Percentiles rank a stretch among this genome's conserved stretches.
Conservation (phyloP, 208 protist genomes). For the Crithidia bombi region DNA sequence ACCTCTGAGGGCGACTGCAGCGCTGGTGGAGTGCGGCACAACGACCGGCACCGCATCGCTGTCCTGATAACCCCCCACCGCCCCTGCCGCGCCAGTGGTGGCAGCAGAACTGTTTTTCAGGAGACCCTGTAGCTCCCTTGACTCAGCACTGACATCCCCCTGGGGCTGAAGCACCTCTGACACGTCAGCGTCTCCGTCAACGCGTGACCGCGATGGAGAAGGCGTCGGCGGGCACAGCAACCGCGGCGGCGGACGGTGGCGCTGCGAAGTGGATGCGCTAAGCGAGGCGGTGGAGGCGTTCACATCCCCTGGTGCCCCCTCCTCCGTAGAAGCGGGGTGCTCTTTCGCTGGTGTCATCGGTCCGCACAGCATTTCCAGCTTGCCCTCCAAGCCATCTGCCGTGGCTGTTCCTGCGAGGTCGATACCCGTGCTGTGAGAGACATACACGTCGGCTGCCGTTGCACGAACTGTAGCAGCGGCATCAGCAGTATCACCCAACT, state of each 20-base stretch:
- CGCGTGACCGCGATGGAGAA: slow-evolving; percentile 10
- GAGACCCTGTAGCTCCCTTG: neutral
- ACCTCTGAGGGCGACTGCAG: neutral
- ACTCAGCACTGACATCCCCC: neutral
- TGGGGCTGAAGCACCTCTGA: neutral
- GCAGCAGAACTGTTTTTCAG: no score
- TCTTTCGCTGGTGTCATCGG: neutral
- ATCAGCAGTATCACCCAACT: neutral
- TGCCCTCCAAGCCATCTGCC: neutral
- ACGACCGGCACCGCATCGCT: neutral
- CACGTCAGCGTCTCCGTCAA: neutral
- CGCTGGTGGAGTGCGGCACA: neutral
- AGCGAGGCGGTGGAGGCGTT: neutral
- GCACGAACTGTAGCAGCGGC: neutral
- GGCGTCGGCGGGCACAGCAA: slow-evolving; percentile 36
- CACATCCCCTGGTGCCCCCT: neutral
- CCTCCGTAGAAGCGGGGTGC: neutral
- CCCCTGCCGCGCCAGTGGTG: no score
- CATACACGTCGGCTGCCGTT: neutral
- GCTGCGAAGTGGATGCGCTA: slow-evolving; percentile 10
- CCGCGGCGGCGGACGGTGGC: slow-evolving; percentile 26
- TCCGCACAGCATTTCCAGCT: neutral
- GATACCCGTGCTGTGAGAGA: neutral
- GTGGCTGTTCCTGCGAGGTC: neutral
- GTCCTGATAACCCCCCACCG: no score